Conservation (phyloP, 31 red algal species). For the Porphyra umbilicalis region DNA sequence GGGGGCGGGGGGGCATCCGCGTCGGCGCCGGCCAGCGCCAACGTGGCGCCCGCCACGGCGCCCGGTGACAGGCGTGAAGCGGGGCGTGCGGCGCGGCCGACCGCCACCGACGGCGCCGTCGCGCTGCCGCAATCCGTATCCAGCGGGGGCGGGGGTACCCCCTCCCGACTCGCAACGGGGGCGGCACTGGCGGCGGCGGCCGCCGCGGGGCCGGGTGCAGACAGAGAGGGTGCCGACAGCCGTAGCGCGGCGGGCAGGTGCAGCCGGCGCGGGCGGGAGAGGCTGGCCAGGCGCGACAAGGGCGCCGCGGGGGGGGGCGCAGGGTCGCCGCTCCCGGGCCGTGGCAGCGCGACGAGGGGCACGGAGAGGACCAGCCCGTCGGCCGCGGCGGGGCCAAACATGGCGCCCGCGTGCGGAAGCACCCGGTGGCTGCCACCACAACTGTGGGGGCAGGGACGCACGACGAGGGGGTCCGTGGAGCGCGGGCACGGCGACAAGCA, state of each 20-base stretch:
- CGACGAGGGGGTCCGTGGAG: neutral
- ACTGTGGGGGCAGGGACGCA: neutral
- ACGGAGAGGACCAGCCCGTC: neutral
- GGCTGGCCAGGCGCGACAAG: too few species aligned
- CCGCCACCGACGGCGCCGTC: neutral
- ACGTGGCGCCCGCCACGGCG: neutral
- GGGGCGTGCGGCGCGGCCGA: neutral
- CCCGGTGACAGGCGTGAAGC: neutral
- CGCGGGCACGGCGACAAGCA: neutral
- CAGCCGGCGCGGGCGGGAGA: too few species aligned
- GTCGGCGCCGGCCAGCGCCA: neutral
- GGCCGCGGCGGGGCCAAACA: slow-evolving; percentile 4
- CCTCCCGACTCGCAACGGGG: too few species aligned
- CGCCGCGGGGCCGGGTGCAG: neutral
- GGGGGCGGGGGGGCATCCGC: neutral
- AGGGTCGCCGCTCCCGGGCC: too few species aligned
- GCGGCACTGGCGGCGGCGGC: neutral
- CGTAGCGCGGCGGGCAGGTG: neutral
- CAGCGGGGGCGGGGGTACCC: too few species aligned
- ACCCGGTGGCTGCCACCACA: slow-evolving; percentile 6
- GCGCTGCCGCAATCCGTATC: neutral
- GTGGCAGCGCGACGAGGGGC: neutral
- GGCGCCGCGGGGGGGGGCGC: neutral
- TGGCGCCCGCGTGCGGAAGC: neutral
- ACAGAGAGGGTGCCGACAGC: neutral